Base-by-base conservation (phyloP, 345 rosid species). In the Erucastrum elatum region DNA sequence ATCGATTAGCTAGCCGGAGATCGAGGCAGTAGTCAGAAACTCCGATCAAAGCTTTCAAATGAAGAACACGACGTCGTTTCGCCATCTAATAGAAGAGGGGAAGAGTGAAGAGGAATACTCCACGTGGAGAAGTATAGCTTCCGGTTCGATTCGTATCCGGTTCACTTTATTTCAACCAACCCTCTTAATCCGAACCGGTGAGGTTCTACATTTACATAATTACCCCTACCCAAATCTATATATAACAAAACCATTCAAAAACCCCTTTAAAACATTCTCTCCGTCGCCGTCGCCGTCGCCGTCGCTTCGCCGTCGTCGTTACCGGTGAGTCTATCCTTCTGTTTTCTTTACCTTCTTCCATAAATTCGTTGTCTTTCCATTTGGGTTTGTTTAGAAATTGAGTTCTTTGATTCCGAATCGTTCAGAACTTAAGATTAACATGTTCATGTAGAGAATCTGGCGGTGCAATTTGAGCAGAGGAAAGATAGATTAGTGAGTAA, bases 101-200 rank as follows among this genome's bases (percentile, higher is more conserved):
- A 4, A 4, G 62, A 70, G 79, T 74, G 87, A 77, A 75, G 71
- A 74, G 59, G 39, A 72, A 26, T 17, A 79, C 8, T 79, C 87
- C 94, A 87, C 91, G 91, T 87, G 89, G 89, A 25, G 8, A 5
- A 56, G 44, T 75, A 5, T 29, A 8, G 39, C 30, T 68, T 68
- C 51, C 33, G 74, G 82, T 72, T 79, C 51, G 37, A 56, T 35
- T 70, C 6, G 31, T 61, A 0, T 37, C 60, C 67, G 81, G 72
- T 78, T 71, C 3, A 63, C 1, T 44, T 8, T 1, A 60, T 44
- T 66, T 26, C 12, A 13, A 46, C 66, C 12, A 13, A 46, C 66
- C 12, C 3, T 9, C 0, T 66, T 66, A 44, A 79, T 68, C 75
- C 66, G 51, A 74, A 79, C 65, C 69, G 27, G n/a, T 29, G 17